Evolutionary conservation across 805 yeast genomes (phyloP).

Genomic region (Tetrapisispora nanseiensis): DNA sequence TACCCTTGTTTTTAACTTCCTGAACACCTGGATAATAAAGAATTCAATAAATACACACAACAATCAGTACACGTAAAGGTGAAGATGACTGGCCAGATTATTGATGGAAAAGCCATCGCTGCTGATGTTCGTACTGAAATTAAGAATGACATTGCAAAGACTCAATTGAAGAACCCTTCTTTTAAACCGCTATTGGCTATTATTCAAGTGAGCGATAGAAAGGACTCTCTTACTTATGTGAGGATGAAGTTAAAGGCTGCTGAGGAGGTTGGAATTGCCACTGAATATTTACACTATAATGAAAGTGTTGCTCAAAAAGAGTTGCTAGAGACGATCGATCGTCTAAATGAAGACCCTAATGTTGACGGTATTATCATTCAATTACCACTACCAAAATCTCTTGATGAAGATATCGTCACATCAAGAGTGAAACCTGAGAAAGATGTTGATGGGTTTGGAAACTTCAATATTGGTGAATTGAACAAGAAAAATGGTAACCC

Average conservation of each 20-base stretch:
- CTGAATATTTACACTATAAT: slow-evolving; percentile 54
- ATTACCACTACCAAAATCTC: slow-evolving; percentile 74
- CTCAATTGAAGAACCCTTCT: slow-evolving; percentile 26
- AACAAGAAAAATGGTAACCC: slow-evolving; percentile 81
- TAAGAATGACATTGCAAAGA: slow-evolving; percentile 39
- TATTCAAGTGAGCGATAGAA: slow-evolving; percentile 82
- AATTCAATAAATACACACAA: too few relatives aligned
- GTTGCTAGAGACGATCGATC: slow-evolving; percentile 47
- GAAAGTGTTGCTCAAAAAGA: slow-evolving; percentile 52
- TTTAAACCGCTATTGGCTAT: slow-evolving; percentile 69
- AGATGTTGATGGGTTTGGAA: slow-evolving; percentile 94
- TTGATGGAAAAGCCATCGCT: slow-evolving; percentile 57
- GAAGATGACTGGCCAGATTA: slow-evolving; percentile 15
- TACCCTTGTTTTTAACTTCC: too few relatives aligned
- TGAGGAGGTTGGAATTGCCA: slow-evolving; percentile 64
- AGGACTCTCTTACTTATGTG: slow-evolving; percentile 87
- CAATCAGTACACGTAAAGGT: too few relatives aligned
- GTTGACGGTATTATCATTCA: slow-evolving; percentile 87
- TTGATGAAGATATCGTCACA: slow-evolving; percentile 73
- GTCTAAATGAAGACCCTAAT: slow-evolving; percentile 59
- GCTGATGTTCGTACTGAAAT: slow-evolving; percentile 42
- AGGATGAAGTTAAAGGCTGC: slow-evolving; percentile 89
- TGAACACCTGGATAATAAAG: too few relatives aligned
- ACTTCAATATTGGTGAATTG: slow-evolving; percentile 81
- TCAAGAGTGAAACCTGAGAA: slow-evolving; percentile 70